Conservation (phyloP, 768 basidiomycete genomes). For the Terana coerulea region DNA sequence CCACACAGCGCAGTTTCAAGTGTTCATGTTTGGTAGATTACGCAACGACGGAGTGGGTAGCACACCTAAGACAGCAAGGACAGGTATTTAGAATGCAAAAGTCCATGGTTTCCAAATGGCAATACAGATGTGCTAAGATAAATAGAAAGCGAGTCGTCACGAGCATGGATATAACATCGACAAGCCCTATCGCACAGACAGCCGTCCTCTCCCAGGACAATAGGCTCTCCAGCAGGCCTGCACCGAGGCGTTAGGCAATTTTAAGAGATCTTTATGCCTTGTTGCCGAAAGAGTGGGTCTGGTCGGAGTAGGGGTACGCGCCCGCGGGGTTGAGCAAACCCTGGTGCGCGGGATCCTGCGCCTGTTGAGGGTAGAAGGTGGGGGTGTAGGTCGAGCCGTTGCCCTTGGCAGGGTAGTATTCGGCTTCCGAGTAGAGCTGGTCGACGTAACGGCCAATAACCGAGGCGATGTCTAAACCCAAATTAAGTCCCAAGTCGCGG, state of each 20-base stretch:
- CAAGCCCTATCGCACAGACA: neutral
- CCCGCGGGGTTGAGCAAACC: slow-evolving; percentile 20
- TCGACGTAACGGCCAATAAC: slow-evolving; percentile 26
- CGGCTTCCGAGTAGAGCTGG: slow-evolving; percentile 26
- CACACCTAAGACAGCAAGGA: too few species aligned
- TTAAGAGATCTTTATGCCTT: slow-evolving; percentile 4
- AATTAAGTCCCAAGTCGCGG: too few species aligned
- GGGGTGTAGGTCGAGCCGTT: slow-evolving; percentile 13
- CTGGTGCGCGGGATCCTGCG: slow-evolving; percentile 22
- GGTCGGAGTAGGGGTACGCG: slow-evolving; percentile 25
- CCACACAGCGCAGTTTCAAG: too few species aligned
- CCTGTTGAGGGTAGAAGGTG: slow-evolving; percentile 16
- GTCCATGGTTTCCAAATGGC: neutral
- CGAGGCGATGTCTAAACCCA: slow-evolving; percentile 22
- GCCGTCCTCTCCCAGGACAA: neutral
- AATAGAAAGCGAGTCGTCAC: slow-evolving; percentile 3
- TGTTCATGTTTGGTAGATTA: too few species aligned
- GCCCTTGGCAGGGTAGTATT: slow-evolving; percentile 18
- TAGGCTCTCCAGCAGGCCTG: too few species aligned
- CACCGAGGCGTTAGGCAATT: neutral
- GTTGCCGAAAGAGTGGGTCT: slow-evolving; percentile 20
- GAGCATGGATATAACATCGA: neutral
- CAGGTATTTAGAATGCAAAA: neutral
- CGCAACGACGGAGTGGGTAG: too few species aligned
- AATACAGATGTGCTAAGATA: slow-evolving; percentile 3